Percentiles rank a stretch among this genome's conserved stretches.
Conservation (phyloP, 441 rosid species). For the Erysimum pusillum region DNA sequence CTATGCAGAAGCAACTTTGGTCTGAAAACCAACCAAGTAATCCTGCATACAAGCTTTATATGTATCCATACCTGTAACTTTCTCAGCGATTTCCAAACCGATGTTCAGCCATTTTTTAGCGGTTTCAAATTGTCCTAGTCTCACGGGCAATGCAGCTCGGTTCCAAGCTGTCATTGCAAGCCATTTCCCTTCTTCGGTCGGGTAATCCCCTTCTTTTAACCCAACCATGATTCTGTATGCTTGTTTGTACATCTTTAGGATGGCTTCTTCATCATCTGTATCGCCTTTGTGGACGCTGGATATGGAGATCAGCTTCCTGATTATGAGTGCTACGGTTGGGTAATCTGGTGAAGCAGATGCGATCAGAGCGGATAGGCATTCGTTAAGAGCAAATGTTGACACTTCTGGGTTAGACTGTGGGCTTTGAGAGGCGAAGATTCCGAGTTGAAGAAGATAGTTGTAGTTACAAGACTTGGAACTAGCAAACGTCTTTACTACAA, state of each 20-base stretch:
- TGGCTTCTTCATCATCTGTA: constrained; percentile 69
- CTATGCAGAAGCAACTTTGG: constrained; percentile 48
- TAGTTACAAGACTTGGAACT: constrained; percentile 76
- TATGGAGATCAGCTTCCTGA: constrained; percentile 70
- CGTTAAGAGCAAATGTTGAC: constrained; percentile 73
- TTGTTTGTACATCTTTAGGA: constrained; percentile 76
- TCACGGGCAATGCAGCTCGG: constrained; percentile 78
- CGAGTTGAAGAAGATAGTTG: constrained; percentile 77
- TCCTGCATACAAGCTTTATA: constrained; percentile 88
- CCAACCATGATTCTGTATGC: constrained; percentile 91
- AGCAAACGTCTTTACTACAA: constrained; percentile 69
- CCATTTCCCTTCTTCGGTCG: constrained; percentile 93
- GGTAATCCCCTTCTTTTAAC: constrained; percentile 86
- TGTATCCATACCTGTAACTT: constrained; percentile 80
- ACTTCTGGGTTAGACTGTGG: constrained; percentile 72
- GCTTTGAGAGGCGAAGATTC: constrained; percentile 74
- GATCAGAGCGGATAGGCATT: constrained; percentile 74
- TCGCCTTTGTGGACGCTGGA: constrained; percentile 80
- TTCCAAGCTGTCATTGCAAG: constrained; percentile 95
- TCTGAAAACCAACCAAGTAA: constrained; percentile 58
- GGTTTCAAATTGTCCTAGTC: constrained; percentile 67
- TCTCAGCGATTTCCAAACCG: constrained; percentile 73
- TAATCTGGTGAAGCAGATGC: constrained; percentile 79
- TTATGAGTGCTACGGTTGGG: constrained; percentile 66
- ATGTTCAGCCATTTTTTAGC: constrained; percentile 85